A percentile compares a stretch with the other conserved stretches of the same genome.
Conservation (phyloP, 176 grass and related monocot genomes). For the Aechmea fasciata region DNA sequence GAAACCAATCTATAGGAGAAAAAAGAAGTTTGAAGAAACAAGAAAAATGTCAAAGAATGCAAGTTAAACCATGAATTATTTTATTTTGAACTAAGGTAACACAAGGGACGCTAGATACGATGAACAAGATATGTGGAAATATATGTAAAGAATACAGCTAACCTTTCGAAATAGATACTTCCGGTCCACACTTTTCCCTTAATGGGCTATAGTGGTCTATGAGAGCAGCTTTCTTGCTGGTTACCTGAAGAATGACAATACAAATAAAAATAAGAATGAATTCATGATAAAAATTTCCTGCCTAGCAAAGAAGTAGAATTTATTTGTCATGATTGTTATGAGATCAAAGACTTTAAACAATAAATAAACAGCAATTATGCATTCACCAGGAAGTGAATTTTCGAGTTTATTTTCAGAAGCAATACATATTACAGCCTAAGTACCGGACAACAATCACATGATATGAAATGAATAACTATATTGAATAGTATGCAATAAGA, state of each 20-base stretch:
- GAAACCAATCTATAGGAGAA: too few relatives aligned
- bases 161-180: slow-evolving; percentile 83
- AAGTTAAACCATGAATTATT: too few relatives aligned
- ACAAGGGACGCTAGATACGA: too few relatives aligned
- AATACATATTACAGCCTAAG: background rate
- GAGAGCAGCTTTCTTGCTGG: slow-evolving; percentile 91
- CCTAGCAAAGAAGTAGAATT: background rate
- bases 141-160: background rate
- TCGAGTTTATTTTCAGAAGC: too few relatives aligned
- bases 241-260: slow-evolving; percentile 52
- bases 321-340: background rate
- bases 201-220: slow-evolving; percentile 76
- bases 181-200: slow-evolving; percentile 76
- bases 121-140: too few relatives aligned
- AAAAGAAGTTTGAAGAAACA: too few relatives aligned
- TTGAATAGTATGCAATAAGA: slow-evolving; percentile 7
- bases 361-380: slow-evolving; percentile 1
- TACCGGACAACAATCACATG: background rate
- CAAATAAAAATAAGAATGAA: slow-evolving; percentile 3
- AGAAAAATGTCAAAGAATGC: too few relatives aligned
- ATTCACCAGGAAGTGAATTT: too few relatives aligned
- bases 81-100: too few relatives aligned
- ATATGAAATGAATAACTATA: background rate
- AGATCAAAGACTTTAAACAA: background rate
- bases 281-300: background rate